phyloP scores from a whole-genome alignment of 2,329 filamentous ascomycete genomes.

The Cytospora piceae region DNA sequence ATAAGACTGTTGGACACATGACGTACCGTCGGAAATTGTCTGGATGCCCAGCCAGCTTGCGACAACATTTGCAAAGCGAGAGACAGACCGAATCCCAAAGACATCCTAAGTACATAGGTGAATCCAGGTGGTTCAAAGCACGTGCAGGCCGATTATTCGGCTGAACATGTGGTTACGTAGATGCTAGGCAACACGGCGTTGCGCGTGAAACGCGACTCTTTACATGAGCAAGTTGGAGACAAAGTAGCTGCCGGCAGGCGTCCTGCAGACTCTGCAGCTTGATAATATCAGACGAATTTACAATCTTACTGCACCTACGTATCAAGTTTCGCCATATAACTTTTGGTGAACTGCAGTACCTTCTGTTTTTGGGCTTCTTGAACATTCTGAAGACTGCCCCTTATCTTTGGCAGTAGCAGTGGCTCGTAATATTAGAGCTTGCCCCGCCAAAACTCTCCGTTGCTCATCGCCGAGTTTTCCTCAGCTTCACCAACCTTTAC shows the following conservation, averaged over 20 bases:
- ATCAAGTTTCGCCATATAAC: not conserved
- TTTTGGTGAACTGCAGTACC: not conserved
- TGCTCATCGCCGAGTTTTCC: slow-evolving; percentile 7
- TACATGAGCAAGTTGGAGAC: not conserved
- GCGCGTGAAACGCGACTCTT: slow-evolving; percentile 13
- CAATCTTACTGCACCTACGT: not conserved
- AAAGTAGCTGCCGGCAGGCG: not conserved
- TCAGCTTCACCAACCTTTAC: slow-evolving; percentile 1
- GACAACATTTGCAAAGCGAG: not conserved
- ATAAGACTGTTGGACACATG: not conserved
- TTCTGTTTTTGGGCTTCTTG: not conserved
- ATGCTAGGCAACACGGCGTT: slow-evolving; percentile 4
- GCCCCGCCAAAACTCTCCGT: slow-evolving; percentile 26
- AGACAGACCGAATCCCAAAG: not conserved
- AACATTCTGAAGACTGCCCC: not conserved
- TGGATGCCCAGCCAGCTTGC: not conserved
- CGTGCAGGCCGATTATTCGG: not conserved
- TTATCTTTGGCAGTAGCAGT: not conserved
- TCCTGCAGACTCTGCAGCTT: slow-evolving; percentile 4
- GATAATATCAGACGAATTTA: not conserved
- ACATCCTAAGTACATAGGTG: not conserved
- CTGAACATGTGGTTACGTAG: not conserved
- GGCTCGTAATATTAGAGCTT: slow-evolving; percentile 2
- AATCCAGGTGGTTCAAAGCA: not conserved
- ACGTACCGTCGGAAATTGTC: not conserved